Conservation (phyloP, 495 filamentous ascomycete genomes). For the Talaromyces thailandensis region DNA sequence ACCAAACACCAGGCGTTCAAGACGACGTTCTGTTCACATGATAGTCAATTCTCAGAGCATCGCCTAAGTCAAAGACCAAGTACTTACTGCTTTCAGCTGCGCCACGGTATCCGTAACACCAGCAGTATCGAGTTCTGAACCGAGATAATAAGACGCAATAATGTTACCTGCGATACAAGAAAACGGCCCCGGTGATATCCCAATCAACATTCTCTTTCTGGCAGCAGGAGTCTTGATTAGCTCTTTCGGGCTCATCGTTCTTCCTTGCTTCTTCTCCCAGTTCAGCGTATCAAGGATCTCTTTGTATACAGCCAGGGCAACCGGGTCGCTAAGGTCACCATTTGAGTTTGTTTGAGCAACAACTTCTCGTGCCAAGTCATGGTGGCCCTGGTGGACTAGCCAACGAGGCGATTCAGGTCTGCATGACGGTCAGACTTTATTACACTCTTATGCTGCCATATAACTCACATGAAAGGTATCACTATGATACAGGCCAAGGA, state of each 20-base stretch:
- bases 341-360: slow-evolving; percentile 41
- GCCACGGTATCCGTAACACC: slow-evolving; percentile 31
- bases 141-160: slow-evolving; percentile 42
- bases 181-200: slow-evolving; percentile 31
- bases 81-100: slow-evolving; percentile 36
- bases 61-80: not conserved
- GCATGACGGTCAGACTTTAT: not conserved
- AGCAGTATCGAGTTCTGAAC: slow-evolving; percentile 32
- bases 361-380: slow-evolving; percentile 19
- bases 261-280: slow-evolving; percentile 35
- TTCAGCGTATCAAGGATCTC: slow-evolving; percentile 25
- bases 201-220: slow-evolving; percentile 37
- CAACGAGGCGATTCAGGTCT: slow-evolving; percentile 43
- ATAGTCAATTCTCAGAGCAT: not conserved
- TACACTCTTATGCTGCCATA: not conserved
- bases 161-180: slow-evolving; percentile 42
- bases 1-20: slow-evolving; percentile 34
- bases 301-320: slow-evolving; percentile 24
- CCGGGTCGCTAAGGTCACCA: slow-evolving; percentile 27
- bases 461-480: slow-evolving; percentile 35
- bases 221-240: slow-evolving; percentile 29
- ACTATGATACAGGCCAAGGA: slow-evolving; percentile 42
- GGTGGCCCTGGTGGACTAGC: slow-evolving; percentile 31
- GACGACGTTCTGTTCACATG: slow-evolving; percentile 23
- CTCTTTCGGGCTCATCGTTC: slow-evolving; percentile 29